Base-by-base conservation (phyloP, 306 rosid genomes). In the Begonia loranthoides region DNA sequence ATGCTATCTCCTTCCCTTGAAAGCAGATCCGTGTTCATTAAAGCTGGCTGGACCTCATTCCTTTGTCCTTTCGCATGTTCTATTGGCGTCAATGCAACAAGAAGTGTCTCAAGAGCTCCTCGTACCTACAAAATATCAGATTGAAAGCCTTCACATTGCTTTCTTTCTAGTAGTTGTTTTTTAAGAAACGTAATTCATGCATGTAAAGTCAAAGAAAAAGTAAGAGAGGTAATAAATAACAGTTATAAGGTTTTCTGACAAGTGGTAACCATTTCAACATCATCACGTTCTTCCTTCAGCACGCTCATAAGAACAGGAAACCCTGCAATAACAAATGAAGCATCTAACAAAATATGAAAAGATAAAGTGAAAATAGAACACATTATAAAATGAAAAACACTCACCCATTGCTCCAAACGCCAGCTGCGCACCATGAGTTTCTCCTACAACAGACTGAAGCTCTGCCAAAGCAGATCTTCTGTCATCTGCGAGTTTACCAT, bases 371-470 rank as follows among this genome's bases (percentile, higher is more conserved):
- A 39, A 47, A 57, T 11, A 17, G 57, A 36, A 44, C 49, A 10
- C 57, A 22, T 19, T 55, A 33, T 24, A 33, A 16, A 41, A 17
- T 36, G 49, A 14, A 36, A 54, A 65, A 17, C 57, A 63, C 67
- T 61, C 58, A 89, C 97, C 97, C 95, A 84, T 89, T 49, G 93
- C 95, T 41, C 97, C 97, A 61, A 89, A 81, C 51, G 93, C 93
- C 34, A 89, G 79, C 78, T 89, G 95, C 38, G 83, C 76, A 63
- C 73, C 71, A 34, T 58, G 75, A 59, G 66, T 89, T 67, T 89
- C 97, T 4, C 79, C 76, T 49, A 89, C 95, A 65, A 89, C 69
- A 55, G 95, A 79, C 74, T 79, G 97, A 70, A 89, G 95, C 73
- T 89, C 97, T 4, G 70, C 69, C 72, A 84, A 71, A 58, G 97